Base-by-base conservation (phyloP, 768 basidiomycete genomes). In the Xerocomus brunneocitrinus region DNA sequence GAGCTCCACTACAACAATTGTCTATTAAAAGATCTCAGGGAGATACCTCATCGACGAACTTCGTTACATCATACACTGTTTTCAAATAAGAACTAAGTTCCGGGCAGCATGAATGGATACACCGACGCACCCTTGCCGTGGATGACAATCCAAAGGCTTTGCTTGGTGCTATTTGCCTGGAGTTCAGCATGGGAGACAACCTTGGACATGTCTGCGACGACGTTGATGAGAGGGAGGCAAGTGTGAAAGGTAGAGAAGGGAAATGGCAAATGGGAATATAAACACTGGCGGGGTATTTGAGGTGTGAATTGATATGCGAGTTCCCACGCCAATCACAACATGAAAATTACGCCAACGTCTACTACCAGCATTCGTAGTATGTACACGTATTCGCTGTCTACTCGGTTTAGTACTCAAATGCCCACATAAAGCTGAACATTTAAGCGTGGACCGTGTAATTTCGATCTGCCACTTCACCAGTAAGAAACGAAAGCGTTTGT, bases 11-110 rank as follows among this genome's bases (percentile, higher is more conserved):
- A 19, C 8, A 9, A 46, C n/a, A 52, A 47, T 49, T 36, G 30
- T 30, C 30, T 12, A 28, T 47, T 13, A 25, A 53, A 28, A 25
- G 43, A 49, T 34, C 32, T 34, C 19, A 19, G 19, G 19, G 32
- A 65, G 74, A 53, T 68, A 91, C 92, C 84, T 95, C 95, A 74
- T 98, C 95, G 63, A 94, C 76, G 81, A 98, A 98, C 67, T 89
- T 88, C 36, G 92, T 84, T 58, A 87, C 86, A 73, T 95, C 81
- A 77, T 98, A 98, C 50, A 98, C 95, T 95, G 71, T 39, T 56
- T 38, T 58, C 51, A 52, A 46, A 34, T 34, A 19, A 19, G 39
- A 3, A 28, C 55, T 25, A 59, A 49, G 31, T 38, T 49, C 49
- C 43, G 22, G 44, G 24, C 22, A 19, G 43, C 12, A 42, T 28